Evolutionary conservation across 2,329 filamentous ascomycete genomes (phyloP).

Genomic region (Penicillium sp.): DNA sequence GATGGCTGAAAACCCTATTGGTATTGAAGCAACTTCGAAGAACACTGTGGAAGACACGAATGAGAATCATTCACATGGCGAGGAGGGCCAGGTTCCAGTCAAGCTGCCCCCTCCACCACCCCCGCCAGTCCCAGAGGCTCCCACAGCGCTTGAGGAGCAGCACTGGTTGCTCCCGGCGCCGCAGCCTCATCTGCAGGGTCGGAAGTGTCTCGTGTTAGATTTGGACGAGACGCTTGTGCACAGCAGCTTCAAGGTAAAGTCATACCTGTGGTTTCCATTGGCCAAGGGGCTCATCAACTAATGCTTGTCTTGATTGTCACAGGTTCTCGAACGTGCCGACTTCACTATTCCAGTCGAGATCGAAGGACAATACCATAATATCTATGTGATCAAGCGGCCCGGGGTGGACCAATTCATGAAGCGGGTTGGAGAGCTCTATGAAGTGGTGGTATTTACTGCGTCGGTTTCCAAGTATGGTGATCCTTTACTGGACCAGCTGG

Average conservation of each 20-base stretch:
- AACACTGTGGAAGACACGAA: conserved; percentile 35
- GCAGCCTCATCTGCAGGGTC: conserved; percentile 69
- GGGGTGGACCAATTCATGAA: conserved; percentile 99
- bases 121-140: conserved; percentile 34
- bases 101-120: conserved; percentile 55
- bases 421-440: conserved; percentile 91
- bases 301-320: conserved; percentile 19
- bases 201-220: conserved; percentile 92
- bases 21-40: conserved; percentile 42
- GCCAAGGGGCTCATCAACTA: neutral
- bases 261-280: too few species aligned
- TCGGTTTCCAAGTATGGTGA: conserved; percentile 99
- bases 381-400: conserved; percentile 98
- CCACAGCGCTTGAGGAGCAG: conserved; percentile 39
- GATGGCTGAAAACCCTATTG: conserved; percentile 58
- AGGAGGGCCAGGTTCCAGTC: conserved; percentile 41
- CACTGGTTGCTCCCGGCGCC: conserved; percentile 78
- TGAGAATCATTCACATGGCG: conserved; percentile 37
- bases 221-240: conserved; percentile 95
- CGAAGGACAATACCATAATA: conserved; percentile 97
- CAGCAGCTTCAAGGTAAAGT: conserved; percentile 89
- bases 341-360: conserved; percentile 99
- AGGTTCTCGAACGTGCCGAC: conserved; percentile 97
- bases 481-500: conserved; percentile 88
- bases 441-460: conserved; percentile 97